Evolutionary conservation across 2,329 filamentous ascomycete genomes (phyloP).

Genomic region (Ramularia endophylla): DNA sequence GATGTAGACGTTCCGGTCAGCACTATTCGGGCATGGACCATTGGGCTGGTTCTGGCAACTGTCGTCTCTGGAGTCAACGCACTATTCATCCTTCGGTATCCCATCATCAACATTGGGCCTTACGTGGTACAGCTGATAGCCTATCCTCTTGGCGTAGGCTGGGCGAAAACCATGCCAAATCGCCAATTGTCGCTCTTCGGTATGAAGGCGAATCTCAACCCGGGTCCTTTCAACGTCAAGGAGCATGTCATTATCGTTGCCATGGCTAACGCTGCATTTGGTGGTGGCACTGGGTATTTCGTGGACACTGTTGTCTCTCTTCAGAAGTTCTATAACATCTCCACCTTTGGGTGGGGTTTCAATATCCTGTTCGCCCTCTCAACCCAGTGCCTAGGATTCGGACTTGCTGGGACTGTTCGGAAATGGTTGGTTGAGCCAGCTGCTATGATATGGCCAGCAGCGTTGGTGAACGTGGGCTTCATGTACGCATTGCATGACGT

Average conservation of each 20-base stretch:
- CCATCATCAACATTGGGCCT: constrained; percentile 79
- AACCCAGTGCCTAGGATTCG: constrained; percentile 79
- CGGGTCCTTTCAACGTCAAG: constrained; percentile 45
- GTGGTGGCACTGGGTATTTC: constrained; percentile 21
- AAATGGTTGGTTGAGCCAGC: constrained; percentile 77
- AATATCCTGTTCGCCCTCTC: constrained; percentile 81
- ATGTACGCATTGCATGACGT: constrained; percentile 55
- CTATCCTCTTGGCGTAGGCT: constrained; percentile 73
- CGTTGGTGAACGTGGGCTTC: constrained; percentile 66
- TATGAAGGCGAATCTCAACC: constrained; percentile 41
- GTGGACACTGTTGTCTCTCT: constrained; percentile 23
- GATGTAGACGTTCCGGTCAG: constrained; percentile 61
- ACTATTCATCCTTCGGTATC: constrained; percentile 85
- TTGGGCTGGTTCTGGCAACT: constrained; percentile 56
- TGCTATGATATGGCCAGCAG: constrained; percentile 91
- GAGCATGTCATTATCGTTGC: constrained; percentile 25
- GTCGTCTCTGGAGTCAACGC: constrained; percentile 60
- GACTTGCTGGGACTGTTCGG: constrained; percentile 74
- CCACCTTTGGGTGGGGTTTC: constrained; percentile 60
- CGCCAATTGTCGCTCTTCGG: constrained; percentile 59
- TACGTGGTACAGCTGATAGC: constrained; percentile 80
- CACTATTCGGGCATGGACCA: constrained; percentile 59
- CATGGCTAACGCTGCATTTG: constrained; percentile 49
- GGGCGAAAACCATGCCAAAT: constrained; percentile 44
- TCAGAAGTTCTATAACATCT: constrained; percentile 71